phyloP scores from a whole-genome alignment of 2,329 filamentous ascomycete species.

The Aspergillus sp. region DNA sequence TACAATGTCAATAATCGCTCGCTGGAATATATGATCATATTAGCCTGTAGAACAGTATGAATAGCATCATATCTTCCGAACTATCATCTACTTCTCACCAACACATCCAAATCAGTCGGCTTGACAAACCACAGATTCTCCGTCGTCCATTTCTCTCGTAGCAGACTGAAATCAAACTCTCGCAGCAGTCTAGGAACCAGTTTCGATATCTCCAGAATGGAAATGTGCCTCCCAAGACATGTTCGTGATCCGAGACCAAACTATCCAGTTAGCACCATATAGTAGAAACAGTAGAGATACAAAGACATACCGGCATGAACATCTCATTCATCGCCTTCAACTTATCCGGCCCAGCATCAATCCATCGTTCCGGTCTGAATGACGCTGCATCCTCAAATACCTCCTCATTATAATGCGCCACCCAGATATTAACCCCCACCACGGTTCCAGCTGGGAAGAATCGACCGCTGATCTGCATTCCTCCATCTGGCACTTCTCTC shows the following conservation, averaged over 20 bases:
- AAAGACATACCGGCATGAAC: conserved; percentile 34
- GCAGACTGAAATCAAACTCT: conserved; percentile 20
- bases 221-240: conserved; percentile 33
- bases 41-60: too few species aligned
- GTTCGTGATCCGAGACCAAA: conserved; percentile 31
- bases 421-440: conserved; percentile 42
- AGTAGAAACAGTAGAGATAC: not conserved
- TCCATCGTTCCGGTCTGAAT: conserved; percentile 46
- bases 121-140: conserved; percentile 43
- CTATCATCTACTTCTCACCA: too few species aligned
- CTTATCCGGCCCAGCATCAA: conserved; percentile 31
- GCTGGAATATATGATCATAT: too few species aligned
- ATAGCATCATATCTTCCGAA: too few species aligned
- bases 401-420: conserved; percentile 38
- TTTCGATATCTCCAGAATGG: conserved; percentile 34
- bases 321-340: conserved; percentile 32
- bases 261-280: conserved; percentile 10
- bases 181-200: conserved; percentile 29
- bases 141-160: conserved; percentile 26
- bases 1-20: too few species aligned
- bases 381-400: conserved; percentile 42
- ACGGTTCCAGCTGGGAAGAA: conserved; percentile 40
- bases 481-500: conserved; percentile 44
- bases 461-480: conserved; percentile 37
- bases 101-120: conserved; percentile 22